Base-by-base conservation (phyloP, 2,329 filamentous ascomycete species). In the Diplodia seriata region DNA sequence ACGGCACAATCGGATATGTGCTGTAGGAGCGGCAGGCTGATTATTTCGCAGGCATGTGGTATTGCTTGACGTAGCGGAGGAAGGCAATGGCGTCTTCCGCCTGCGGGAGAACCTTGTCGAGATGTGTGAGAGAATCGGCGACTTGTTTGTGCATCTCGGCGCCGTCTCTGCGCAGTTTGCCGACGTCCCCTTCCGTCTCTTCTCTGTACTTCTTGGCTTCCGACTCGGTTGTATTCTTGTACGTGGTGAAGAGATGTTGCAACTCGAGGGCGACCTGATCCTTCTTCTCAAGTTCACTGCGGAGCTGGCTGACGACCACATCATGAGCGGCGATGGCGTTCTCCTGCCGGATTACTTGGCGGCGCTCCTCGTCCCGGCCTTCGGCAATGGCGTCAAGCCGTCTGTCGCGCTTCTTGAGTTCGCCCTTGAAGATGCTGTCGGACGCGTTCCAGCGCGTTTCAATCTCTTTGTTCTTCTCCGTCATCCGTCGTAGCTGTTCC, bases 51-150 rank as follows among this genome's bases (percentile, higher is more conserved):
- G 57, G 57, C 38, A 66, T 47, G 12, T 66, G 64, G 40, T 57
- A 50, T 4, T 66, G 40, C 33, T 66, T 66, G 53, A 66, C 64
- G 53, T 66, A 66, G 40, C 64, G 64, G 43, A 66, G 64, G 64
- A 66, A 66, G 36, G 64, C 64, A 26, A 66, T 66, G 40, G 64
- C 54, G 7, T 66, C 64, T 43, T 66, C 64, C 14, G 64, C 64
- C 53, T 66, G 53, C 9, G 64, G 64, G 2, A 66, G 53, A 26
- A 66, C 64, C 53, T 50, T 56, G 26, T 66, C 64, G 40, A 57
- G 18, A 40, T 57, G 53, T 23, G 53, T 20, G 15, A 57, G 26
- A 8, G 53, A 50, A n/a, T 66, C 64, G 40, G 64, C 8, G 20
- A 66, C 40, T n/a, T 49, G n/a, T 33, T 66, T 56, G 38, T 36